Evolutionary conservation across 2,329 filamentous ascomycete species (phyloP).

Genomic region (Cercospora janseana): DNA sequence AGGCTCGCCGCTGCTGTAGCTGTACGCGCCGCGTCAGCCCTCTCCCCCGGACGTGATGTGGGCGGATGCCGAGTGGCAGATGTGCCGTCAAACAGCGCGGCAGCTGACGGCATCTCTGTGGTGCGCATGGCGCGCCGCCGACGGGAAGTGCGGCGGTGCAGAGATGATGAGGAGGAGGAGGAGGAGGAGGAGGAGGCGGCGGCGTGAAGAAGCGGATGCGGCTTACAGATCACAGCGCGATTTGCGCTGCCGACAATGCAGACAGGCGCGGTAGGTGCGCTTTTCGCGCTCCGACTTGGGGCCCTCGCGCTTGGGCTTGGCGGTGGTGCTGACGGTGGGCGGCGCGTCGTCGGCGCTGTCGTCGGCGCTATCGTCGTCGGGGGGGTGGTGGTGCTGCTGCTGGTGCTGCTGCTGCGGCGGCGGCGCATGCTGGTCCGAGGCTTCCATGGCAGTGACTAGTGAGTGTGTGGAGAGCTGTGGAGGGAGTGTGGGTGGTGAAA

Average conservation of each 20-base stretch:
- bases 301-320: neutral
- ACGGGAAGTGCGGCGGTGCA: neutral
- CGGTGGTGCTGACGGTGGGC: neutral
- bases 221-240: constrained; percentile 38
- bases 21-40: constrained; percentile 17
- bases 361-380: constrained; percentile 10
- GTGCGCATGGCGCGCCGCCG: neutral
- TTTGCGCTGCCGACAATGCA: constrained; percentile 38
- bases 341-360: constrained; percentile 16
- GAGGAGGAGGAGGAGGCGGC: too few relatives aligned
- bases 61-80: neutral
- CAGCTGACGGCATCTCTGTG: constrained; percentile 15
- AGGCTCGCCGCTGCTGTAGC: constrained; percentile 35
- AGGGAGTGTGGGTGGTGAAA: neutral
- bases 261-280: constrained; percentile 36
- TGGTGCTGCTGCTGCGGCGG: neutral
- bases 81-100: constrained; percentile 16
- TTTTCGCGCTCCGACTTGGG: constrained; percentile 34
- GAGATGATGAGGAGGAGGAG: neutral
- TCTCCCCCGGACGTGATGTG: neutral
- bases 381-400: constrained; percentile 5
- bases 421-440: too few relatives aligned
- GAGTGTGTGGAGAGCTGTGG: constrained; percentile 6
- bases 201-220: too few relatives aligned
- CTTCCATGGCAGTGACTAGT: too few relatives aligned